These are phyloP conservation scores for Amanita brunnescens DNA, from an alignment of 768 basidiomycete species.

Conservation along the genomic window DNA sequence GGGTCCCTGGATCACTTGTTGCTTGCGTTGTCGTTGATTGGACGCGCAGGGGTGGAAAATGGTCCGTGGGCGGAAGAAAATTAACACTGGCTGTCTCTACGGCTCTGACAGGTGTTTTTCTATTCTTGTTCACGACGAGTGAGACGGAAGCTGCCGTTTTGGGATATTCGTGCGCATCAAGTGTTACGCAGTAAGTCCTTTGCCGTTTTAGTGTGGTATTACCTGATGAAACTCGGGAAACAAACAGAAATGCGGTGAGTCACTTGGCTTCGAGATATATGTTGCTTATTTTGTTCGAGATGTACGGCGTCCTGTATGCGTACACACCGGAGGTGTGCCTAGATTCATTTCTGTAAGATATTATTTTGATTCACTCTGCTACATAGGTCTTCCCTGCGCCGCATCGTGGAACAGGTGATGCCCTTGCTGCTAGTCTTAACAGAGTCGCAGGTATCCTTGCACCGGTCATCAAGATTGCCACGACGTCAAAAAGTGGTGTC, in stretches of 20 bases:
- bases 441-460: slow-evolving; percentile 38
- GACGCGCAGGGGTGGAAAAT: slow-evolving; percentile 21
- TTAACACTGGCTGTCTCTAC: slow-evolving; percentile 38
- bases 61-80: slow-evolving; percentile 29
- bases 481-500: slow-evolving; percentile 24
- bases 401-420: slow-evolving; percentile 48
- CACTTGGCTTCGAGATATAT: background rate
- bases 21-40: slow-evolving; percentile 37
- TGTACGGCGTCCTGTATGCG: slow-evolving; percentile 47
- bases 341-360: background rate
- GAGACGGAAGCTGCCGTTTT: slow-evolving; percentile 28
- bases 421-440: slow-evolving; percentile 39
- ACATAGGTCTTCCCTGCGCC: slow-evolving; percentile 44
- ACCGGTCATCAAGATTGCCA: slow-evolving; percentile 40
- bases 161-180: slow-evolving; percentile 36
- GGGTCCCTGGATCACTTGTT: slow-evolving; percentile 39
- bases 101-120: slow-evolving; percentile 34
- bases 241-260: slow-evolving; percentile 28
- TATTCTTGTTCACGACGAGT: slow-evolving; percentile 45
- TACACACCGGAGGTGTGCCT: slow-evolving; percentile 43
- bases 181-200: slow-evolving; percentile 30
- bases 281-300: slow-evolving; percentile 15
- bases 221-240: background rate
- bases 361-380: background rate
- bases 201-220: background rate